Evolutionary conservation across 805 yeast species (phyloP), one percentile per base, ranked within the genome.

Genomic region (Schwanniomyces polymorphus): DNA sequence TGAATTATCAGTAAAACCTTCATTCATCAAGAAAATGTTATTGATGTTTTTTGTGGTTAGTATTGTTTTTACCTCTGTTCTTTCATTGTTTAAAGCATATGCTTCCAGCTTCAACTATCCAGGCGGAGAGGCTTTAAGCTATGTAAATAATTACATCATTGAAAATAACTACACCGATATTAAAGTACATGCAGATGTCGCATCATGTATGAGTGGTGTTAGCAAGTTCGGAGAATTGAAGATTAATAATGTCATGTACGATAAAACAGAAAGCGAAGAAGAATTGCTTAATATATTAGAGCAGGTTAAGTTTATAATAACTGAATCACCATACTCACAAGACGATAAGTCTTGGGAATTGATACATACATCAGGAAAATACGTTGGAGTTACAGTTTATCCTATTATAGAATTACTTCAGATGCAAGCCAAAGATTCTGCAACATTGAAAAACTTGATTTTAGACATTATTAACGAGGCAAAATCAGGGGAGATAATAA

Each of bases 121-220:
- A 2, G 97, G 97, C 10, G 97, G 97, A 0, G 74, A 67, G 1
- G 96, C 97, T 0, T 66, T 91, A 28, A 50, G 60, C 12, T 58
- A 58, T 18, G 74, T 87, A 48, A 86, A 89, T 56, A 55, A 70
- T 8, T 60, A 70, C 37, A 56, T 79, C 23, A 43, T 67, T 7
- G 23, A 51, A 3, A 44, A 54, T 38, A 44, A 49, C 26, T 49
- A 50, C 31, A 49, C 62, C 3, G 56, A 60, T 11, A 48, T 60
- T 12, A 52, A 51, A 7, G 48, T 74, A 0, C 96, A 91, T 63
- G 67, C 89, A 68, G 95, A 88, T 57, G 84, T 85, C 2, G 80
- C 87, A 0, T 78, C 92, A 0, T 88, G 96, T 58, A 90, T 89
- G 94, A 82, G 92, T 1, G 98, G 98, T 7, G 85, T 84, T 4